Evolutionary conservation across 1,139 yeast species (phyloP), one percentile per base, ranked within the genome.

Genomic region (Suhomyces kunorum): DNA sequence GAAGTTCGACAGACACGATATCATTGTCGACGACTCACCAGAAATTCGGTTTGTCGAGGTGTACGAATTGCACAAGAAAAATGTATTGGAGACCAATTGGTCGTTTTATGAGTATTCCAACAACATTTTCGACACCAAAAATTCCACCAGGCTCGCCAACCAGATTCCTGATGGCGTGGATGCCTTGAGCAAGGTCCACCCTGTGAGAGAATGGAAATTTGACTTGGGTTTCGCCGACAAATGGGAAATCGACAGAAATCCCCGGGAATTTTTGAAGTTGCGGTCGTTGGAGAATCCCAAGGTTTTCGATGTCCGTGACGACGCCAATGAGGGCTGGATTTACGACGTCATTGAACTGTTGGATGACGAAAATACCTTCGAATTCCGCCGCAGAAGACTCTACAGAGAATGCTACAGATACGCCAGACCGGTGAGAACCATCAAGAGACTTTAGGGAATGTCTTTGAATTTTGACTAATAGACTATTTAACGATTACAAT

Each of bases 161-260:
- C 76, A 74, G 42, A 51, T 58, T 27, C 96, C 97, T 0, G 69
- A 74, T 1, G 95, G 95, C 0, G 81, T 81, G 0, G 63, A 71
- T 20, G 66, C 66, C 24, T 55, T 89, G 24, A 66, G 71, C 1
- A 79, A 80, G 25, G 78, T 89, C 1, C 55, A 59, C 24, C 83
- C 95, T 1, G 95, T 96, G 0, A 62, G 63, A 11, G 83, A 80
- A 11, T 89, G 97, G 97, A 71, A 71, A 45, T 89, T 82, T 59
- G 83, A 78, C 43, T 54, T 65, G 51, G 72, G 69, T 4, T 66
- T 63, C 19, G 79, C 78, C 27, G 70, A 74, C 32, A 69, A 70
- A n/a, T 89, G 97, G 97, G 63, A 63, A 34, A 66, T 82, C 8
- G 96, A 87, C 54, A 51, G 55, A 8, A 56, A 75, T 19, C 80